phyloP scores from a whole-genome alignment of 2,329 filamentous ascomycete species.

The Pseudofabraea citricarpa region DNA sequence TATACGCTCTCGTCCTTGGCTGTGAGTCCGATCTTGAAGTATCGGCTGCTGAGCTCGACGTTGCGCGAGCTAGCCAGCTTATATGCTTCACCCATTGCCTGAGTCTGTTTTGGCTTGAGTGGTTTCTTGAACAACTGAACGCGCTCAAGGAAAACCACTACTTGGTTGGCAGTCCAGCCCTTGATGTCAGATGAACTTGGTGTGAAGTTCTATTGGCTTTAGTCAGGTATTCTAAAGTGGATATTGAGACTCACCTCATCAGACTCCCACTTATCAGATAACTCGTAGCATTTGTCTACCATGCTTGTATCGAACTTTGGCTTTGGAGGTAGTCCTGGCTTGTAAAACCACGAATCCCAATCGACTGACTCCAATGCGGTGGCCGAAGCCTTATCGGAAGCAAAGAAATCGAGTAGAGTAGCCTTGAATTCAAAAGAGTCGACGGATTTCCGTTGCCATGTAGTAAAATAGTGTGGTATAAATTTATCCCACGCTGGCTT shows the following conservation, averaged over 20 bases:
- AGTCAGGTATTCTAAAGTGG: neutral
- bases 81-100: slow-evolving; percentile 71
- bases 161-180: slow-evolving; percentile 78
- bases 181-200: slow-evolving; percentile 66
- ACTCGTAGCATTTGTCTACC: slow-evolving; percentile 76
- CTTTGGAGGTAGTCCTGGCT: slow-evolving; percentile 84
- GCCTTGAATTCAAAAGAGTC: slow-evolving; percentile 93
- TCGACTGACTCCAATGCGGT: slow-evolving; percentile 69
- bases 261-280: slow-evolving; percentile 77
- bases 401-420: slow-evolving; percentile 82
- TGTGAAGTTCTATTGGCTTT: slow-evolving; percentile 41
- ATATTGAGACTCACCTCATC: slow-evolving; percentile 33
- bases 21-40: slow-evolving; percentile 72
- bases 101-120: slow-evolving; percentile 60
- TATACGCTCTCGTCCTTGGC: slow-evolving; percentile 68
- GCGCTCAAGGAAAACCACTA: slow-evolving; percentile 83
- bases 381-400: slow-evolving; percentile 54
- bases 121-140: slow-evolving; percentile 63
- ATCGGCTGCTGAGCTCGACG: slow-evolving; percentile 78
- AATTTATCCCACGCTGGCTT: slow-evolving; percentile 90
- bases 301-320: slow-evolving; percentile 86
- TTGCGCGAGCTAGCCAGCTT: slow-evolving; percentile 71
- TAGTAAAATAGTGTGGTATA: slow-evolving; percentile 90
- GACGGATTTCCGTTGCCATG: slow-evolving; percentile 78
- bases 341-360: slow-evolving; percentile 87